phyloP scores from a whole-genome alignment of 2,329 filamentous ascomycete species.

The Lachnellula hyalina region DNA sequence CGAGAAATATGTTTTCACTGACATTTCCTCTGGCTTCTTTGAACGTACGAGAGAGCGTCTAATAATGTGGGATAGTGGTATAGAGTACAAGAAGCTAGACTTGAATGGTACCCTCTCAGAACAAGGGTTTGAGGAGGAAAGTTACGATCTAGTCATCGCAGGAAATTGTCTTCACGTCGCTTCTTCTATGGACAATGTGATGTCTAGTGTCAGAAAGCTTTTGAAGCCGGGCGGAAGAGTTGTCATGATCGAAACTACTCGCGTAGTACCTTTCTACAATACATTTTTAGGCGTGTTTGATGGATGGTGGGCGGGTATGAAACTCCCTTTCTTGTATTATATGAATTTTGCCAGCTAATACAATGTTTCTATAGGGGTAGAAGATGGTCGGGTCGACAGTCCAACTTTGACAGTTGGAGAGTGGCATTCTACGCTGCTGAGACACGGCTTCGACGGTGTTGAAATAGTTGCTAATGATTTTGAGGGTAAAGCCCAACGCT shows the following conservation, averaged over 20 bases:
- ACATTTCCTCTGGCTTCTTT: constrained; percentile 33
- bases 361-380: background rate
- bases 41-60: constrained; percentile 24
- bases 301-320: constrained; percentile 8
- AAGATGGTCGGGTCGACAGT: constrained; percentile 6
- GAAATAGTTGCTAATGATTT: constrained; percentile 4
- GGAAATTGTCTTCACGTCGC: constrained; percentile 21
- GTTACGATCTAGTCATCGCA: constrained; percentile 24
- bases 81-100: constrained; percentile 10
- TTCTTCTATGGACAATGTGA: constrained; percentile 16
- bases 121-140: constrained; percentile 16
- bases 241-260: constrained; percentile 24
- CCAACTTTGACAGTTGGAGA: constrained; percentile 5
- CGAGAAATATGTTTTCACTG: constrained; percentile 29
- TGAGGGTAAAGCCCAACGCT: background rate
- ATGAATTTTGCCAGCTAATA: background rate
- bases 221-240: constrained; percentile 29
- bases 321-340: background rate
- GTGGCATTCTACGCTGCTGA: constrained; percentile 1
- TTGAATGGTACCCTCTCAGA: constrained; percentile 2
- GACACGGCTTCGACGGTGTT: background rate
- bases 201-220: constrained; percentile 26
- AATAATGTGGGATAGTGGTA: background rate
- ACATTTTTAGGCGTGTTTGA: background rate
- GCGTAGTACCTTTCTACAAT: background rate